Conservation (phyloP, 768 basidiomycete species). For the Pleurotus cornucopiae region DNA sequence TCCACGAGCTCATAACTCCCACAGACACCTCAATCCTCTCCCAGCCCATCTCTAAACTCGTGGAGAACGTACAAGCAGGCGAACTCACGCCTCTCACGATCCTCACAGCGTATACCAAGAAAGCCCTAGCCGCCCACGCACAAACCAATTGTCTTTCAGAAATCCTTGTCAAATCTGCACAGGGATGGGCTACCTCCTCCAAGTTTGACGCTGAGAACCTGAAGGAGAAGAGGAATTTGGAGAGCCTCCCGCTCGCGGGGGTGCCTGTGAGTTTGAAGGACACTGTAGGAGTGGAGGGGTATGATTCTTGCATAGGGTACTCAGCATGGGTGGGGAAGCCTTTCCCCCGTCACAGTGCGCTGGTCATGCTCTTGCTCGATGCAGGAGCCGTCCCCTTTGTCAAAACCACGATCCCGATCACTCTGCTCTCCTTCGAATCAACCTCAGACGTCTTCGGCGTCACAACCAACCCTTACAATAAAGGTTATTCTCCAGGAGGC, state of each 20-base stretch:
- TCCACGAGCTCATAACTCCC: conserved; percentile 23
- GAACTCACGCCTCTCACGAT: conserved; percentile 26
- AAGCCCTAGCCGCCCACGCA: conserved; percentile 38
- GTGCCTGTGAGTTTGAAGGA: conserved; percentile 56
- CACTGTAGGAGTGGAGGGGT: conserved; percentile 48
- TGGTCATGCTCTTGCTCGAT: conserved; percentile 49
- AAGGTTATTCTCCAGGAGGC: conserved; percentile 54
- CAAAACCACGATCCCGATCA: conserved; percentile 64
- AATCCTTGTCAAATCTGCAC: conserved; percentile 41
- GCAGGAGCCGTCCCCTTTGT: conserved; percentile 65
- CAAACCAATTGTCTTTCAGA: conserved; percentile 57
- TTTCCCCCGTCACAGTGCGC: conserved; percentile 38
- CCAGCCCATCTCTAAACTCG: conserved; percentile 24
- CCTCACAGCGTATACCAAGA: conserved; percentile 40
- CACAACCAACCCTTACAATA: conserved; percentile 59
- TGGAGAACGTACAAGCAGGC: conserved; percentile 25
- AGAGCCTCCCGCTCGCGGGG: conserved; percentile 40
- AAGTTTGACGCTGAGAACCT: not conserved
- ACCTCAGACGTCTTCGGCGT: conserved; percentile 54
- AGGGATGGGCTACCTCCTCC: conserved; percentile 18
- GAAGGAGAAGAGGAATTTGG: conserved; percentile 15
- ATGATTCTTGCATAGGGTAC: conserved; percentile 58
- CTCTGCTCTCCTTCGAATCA: conserved; percentile 56
- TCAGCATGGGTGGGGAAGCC: conserved; percentile 45
- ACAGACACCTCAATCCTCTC: conserved; percentile 26